Base-by-base conservation (phyloP, 1,139 yeast genomes). In the Geotrichum restrictum region DNA sequence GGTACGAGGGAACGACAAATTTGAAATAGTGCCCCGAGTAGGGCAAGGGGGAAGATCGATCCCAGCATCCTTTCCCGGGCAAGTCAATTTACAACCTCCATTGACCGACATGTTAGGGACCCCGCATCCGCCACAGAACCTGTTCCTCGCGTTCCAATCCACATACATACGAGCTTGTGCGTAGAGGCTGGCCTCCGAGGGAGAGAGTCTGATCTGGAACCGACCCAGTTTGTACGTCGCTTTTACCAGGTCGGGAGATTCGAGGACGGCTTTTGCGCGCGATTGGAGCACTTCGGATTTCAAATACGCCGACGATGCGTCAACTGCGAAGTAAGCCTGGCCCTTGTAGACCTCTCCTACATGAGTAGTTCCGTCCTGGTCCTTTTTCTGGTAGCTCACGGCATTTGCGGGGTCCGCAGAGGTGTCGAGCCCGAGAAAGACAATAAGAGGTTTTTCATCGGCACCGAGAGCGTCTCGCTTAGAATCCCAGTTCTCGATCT, bases 61-160 rank as follows among this genome's bases (percentile, higher is more conserved):
- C 32, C 69, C 69, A 1, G 54, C 44, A 51, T 64, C 70, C 14
- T 65, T 66, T 1, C 71, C 66, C 0, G 79, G 72, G 66, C 98
- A 91, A 13, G 68, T 62, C 48, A 89, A 70, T 68, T 88, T 87
- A 11, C 93, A 85, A 0, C 98, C 98, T 0, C 87, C 95, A 62
- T 88, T 83, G 27, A 85, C 78, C 3, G 88, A 83, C 57, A 85
- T 77, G 31, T 82, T 83, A 55, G 74, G 76, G 1, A 77, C 64
- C 0, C 96, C 97, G 72, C 98, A 93, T 0, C 95, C 95, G 1
- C 95, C 93, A 66, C 98, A 91, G 69, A 78, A 88, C 57, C 77
- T 74, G 66, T 84, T 85, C 53, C 93, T 80, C 51, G 72, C 69
- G 51, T 87, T 73, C 97, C 98, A 91, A 68, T 89, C 96, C 53